A percentile compares a stretch with the other conserved stretches of the same genome.
Evolutionary conservation across 164 flowering plant species (phyloP).

Genomic region (Macadamia tetraphylla): DNA sequence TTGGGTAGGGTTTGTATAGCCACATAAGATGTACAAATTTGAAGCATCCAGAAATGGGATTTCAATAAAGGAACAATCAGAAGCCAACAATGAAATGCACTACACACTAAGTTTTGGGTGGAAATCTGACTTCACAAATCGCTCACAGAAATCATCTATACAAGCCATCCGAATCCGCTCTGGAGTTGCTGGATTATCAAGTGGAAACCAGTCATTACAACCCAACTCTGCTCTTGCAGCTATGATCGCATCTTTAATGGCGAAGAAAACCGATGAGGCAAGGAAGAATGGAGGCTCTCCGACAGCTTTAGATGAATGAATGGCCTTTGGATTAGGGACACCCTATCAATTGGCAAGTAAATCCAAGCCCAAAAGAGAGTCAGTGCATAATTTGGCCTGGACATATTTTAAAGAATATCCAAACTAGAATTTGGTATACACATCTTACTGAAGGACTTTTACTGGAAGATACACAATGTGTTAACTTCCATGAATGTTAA

Average conservation of each 20-base stretch:
- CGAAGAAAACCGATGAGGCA: constrained; percentile 86
- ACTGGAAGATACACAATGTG: too few species aligned
- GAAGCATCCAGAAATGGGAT: background rate
- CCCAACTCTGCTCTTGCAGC: constrained; percentile 86
- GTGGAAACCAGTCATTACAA: constrained; percentile 72
- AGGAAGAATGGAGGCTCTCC: constrained; percentile 98
- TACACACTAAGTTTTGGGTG: constrained; percentile 80
- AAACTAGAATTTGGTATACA: background rate
- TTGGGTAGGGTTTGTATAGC: too few species aligned
- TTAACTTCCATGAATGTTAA: too few species aligned
- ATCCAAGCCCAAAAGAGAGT: background rate
- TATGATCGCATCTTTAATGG: constrained; percentile 83
- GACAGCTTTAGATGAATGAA: constrained; percentile 95
- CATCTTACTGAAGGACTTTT: too few species aligned
- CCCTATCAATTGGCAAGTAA: constrained; percentile 37
- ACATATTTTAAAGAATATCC: background rate
- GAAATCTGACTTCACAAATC: constrained; percentile 42
- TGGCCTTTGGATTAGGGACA: constrained; percentile 71
- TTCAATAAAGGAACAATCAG: background rate
- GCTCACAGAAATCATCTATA: constrained; percentile 56
- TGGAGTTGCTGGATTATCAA: constrained; percentile 95
- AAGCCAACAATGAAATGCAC: background rate
- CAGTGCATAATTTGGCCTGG: background rate
- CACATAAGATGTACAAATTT: too few species aligned
- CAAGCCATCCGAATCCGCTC: constrained; percentile 98